These are phyloP conservation scores for Aspergillus hiratsukae DNA, from an alignment of 2,329 filamentous ascomycete species.

Conservation along the genomic window DNA sequence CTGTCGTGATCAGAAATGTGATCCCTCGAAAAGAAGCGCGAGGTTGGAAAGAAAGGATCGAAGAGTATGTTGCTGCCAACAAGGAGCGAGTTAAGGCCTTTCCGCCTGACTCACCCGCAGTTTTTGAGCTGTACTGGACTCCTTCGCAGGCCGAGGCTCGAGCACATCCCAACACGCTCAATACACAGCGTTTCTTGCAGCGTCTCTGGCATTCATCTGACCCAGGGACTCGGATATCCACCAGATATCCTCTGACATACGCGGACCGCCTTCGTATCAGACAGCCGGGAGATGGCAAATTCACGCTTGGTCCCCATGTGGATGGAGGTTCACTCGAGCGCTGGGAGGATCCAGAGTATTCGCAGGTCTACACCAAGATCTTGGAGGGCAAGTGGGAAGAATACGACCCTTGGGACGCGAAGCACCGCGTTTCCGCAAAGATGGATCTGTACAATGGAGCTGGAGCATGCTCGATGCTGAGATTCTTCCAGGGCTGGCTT, in stretches of 20 bases:
- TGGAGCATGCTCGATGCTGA: conserved; percentile 77
- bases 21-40: conserved; percentile 60
- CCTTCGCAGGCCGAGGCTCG: conserved; percentile 63
- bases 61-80: conserved; percentile 63
- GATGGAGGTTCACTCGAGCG: conserved; percentile 72
- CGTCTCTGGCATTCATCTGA: conserved; percentile 58
- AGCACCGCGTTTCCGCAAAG: conserved; percentile 61
- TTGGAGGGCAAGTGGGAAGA: conserved; percentile 72
- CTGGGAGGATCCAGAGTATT: conserved; percentile 69
- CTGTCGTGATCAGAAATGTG: conserved; percentile 62
- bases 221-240: conserved; percentile 42
- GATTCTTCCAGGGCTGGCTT: conserved; percentile 89
- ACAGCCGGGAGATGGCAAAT: conserved; percentile 64
- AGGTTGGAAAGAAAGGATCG: conserved; percentile 60
- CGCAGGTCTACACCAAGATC: conserved; percentile 67
- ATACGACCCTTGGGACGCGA: conserved; percentile 78
- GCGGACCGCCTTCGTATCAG: conserved; percentile 69
- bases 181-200: conserved; percentile 60
- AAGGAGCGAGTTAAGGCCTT: conserved; percentile 53
- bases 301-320: conserved; percentile 68
- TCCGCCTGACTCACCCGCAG: conserved; percentile 61
- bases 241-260: conserved; percentile 61
- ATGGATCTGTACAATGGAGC: conserved; percentile 76
- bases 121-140: conserved; percentile 75
- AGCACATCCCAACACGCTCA: conserved; percentile 60